These are phyloP conservation scores for Cladorrhinum sp. DNA, from an alignment of 2,329 filamentous ascomycete species.

Conservation along the genomic window DNA sequence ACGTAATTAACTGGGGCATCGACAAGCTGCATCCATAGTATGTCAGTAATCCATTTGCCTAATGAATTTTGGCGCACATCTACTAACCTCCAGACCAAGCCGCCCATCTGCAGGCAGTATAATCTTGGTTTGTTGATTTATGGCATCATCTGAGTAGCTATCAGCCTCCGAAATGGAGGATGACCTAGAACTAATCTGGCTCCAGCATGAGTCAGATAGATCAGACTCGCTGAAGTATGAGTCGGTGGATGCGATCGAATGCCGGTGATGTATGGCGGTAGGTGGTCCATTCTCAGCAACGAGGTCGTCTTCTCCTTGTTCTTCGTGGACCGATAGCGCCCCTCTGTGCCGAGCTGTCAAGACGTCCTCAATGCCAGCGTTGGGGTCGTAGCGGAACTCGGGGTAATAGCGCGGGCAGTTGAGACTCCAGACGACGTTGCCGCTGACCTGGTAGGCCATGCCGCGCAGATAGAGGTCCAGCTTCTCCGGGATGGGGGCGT, in stretches of 20 bases:
- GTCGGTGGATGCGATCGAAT: not conserved
- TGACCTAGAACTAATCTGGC: not conserved
- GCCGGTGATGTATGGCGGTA: not conserved
- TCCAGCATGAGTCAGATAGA: not conserved
- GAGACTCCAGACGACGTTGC: slow-evolving; percentile 15
- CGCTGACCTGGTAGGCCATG: slow-evolving; percentile 8
- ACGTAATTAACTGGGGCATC: slow-evolving; percentile 5
- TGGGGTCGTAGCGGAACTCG: slow-evolving; percentile 10
- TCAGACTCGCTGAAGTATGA: not conserved
- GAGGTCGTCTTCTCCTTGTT: not conserved
- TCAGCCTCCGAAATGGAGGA: not conserved
- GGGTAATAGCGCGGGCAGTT: slow-evolving; percentile 15
- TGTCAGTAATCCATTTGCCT: too few species aligned
- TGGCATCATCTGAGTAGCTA: not conserved
- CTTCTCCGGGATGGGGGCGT: not conserved
- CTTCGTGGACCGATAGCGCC: not conserved
- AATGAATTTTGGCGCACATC: too few species aligned
- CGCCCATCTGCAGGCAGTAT: too few species aligned
- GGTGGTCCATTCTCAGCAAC: not conserved
- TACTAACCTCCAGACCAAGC: not conserved
- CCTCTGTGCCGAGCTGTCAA: not conserved
- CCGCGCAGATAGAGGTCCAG: slow-evolving; percentile 11
- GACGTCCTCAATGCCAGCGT: slow-evolving; percentile 12
- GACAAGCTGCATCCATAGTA: not conserved
- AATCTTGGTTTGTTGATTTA: too few species aligned